These are phyloP conservation scores for Plasmodium coatneyi DNA, from an alignment of 169 alveolate genomes.

Conservation along the genomic window DNA sequence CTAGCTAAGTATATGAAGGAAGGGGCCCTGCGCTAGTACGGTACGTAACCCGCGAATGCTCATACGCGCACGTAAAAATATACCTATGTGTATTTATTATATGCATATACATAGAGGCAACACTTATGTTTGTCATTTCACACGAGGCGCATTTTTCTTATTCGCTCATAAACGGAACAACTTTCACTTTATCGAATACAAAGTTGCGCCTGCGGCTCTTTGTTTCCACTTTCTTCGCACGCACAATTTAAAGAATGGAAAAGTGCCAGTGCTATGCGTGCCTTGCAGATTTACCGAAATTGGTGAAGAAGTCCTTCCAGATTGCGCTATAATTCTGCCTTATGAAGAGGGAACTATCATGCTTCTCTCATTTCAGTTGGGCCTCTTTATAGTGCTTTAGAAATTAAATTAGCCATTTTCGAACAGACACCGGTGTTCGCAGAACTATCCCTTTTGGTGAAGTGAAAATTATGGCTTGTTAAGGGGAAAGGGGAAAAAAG, in stretches of 20 bases:
- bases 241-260: background rate
- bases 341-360: background rate
- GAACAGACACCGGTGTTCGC: background rate
- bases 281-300: background rate
- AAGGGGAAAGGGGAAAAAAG: background rate
- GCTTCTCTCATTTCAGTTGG: background rate
- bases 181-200: background rate
- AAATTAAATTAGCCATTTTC: background rate
- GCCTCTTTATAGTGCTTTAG: background rate
- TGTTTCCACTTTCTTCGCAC: background rate
- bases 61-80: background rate
- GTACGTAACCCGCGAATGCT: background rate
- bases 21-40: background rate
- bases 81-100: background rate
- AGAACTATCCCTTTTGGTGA: background rate
- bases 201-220: background rate
- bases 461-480: constrained; percentile 11
- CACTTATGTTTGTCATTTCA: background rate
- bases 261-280: background rate
- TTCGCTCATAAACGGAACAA: background rate
- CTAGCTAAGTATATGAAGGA: background rate
- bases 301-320: background rate
- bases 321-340: background rate
- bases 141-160: background rate
- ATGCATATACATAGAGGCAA: background rate